phyloP scores from a whole-genome alignment of 2,329 filamentous ascomycete genomes.

The Annulohypoxylon truncatum region DNA sequence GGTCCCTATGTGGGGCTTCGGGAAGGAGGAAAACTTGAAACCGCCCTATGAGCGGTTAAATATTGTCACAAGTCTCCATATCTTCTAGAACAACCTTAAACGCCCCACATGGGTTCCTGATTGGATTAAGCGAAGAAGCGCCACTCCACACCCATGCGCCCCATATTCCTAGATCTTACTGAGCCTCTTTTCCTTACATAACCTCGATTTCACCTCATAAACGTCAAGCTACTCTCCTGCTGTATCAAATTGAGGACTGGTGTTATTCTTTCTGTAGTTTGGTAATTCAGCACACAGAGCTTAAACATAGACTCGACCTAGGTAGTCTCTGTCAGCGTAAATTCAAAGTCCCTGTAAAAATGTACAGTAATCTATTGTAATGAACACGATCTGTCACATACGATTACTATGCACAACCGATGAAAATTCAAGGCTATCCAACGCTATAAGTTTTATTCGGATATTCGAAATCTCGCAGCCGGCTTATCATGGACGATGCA shows the following conservation, averaged over 20 bases:
- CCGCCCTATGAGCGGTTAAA: constrained; percentile 27
- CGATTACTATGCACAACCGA: no score
- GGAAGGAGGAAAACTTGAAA: constrained; percentile 29
- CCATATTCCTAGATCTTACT: constrained; percentile 15
- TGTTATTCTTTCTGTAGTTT: neutral
- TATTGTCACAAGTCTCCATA: constrained; percentile 19
- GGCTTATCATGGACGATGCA: no score
- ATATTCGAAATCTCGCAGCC: no score
- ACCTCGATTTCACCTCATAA: neutral
- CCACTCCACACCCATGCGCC: constrained; percentile 28
- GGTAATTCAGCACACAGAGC: neutral
- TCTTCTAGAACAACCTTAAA: constrained; percentile 38
- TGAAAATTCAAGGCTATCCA: no score
- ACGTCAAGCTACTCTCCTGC: neutral
- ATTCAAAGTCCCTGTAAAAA: no score
- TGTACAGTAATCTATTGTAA: no score
- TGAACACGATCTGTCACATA: no score
- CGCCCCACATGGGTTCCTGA: neutral
- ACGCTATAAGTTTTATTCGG: no score
- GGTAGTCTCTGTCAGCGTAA: no score
- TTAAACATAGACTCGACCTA: neutral
- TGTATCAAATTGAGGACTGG: neutral
- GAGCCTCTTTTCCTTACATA: constrained; percentile 23
- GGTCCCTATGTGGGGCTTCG: constrained; percentile 13
- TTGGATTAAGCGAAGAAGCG: constrained; percentile 22